These are phyloP conservation scores for Shiraia sp. DNA, from an alignment of 2,329 filamentous ascomycete species.

Conservation along the genomic window DNA sequence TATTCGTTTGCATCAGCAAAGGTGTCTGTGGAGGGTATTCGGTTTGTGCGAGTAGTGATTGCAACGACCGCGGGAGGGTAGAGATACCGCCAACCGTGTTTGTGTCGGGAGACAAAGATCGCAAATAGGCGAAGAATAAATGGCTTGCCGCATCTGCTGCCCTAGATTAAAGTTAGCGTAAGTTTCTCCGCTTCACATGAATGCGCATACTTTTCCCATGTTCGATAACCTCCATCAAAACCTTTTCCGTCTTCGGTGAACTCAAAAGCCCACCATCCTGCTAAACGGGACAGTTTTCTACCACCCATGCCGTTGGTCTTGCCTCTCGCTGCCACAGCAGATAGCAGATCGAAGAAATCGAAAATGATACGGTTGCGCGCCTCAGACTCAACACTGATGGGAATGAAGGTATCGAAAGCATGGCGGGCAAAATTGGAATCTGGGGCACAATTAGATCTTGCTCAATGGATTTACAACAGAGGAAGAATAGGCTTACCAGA, in stretches of 20 bases:
- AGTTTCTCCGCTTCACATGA: conserved; percentile 4
- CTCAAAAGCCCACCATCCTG: conserved; percentile 98
- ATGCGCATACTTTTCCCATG: conserved; percentile 72
- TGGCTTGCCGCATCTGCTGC: conserved; percentile 96
- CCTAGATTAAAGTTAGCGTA: conserved; percentile 54
- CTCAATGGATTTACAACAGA: conserved; percentile 1
- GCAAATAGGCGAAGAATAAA: conserved; percentile 95
- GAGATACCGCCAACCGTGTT: conserved; percentile 77
- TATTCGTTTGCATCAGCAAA: conserved; percentile 74
- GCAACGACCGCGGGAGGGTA: conserved; percentile 83
- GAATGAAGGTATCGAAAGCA: conserved; percentile 95
- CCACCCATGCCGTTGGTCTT: conserved; percentile 93
- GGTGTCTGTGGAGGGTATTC: conserved; percentile 89
- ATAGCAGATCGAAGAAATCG: conserved; percentile 92
- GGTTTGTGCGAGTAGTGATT: conserved; percentile 87
- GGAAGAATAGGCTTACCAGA: conserved; percentile 63
- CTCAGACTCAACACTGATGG: conserved; percentile 86
- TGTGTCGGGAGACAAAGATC: conserved; percentile 81
- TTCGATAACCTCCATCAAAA: conserved; percentile 91
- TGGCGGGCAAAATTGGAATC: conserved; percentile 91
- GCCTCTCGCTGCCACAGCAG: conserved; percentile 87
- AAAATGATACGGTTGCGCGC: conserved; percentile 87
- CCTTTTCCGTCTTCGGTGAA: conserved; percentile 84
- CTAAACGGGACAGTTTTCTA: conserved; percentile 90
- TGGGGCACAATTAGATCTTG: conserved; percentile 43